A percentile compares a stretch with the other conserved stretches of the same genome.
These are phyloP conservation scores for Mycena crocata DNA, from an alignment of 768 basidiomycete species.

Conservation along the genomic window DNA sequence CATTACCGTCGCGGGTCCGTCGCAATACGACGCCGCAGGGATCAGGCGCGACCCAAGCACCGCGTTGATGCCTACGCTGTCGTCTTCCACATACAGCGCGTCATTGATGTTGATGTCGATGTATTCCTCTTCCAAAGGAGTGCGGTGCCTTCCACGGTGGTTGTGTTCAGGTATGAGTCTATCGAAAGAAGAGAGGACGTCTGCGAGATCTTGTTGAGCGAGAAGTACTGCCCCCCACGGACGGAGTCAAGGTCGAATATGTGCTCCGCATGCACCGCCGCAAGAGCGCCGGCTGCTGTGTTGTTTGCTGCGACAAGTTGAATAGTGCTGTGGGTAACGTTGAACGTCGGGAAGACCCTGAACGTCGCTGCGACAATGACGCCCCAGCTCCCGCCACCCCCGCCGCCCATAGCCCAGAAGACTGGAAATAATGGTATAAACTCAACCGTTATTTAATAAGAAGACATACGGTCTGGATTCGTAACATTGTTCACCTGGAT, in stretches of 20 bases:
- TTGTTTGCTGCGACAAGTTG: conserved; percentile 30
- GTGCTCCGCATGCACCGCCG: conserved; percentile 46
- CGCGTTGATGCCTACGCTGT: conserved; percentile 21
- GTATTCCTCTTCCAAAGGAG: conserved; percentile 17
- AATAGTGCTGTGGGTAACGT: conserved; percentile 37
- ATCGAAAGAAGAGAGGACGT: conserved; percentile 31
- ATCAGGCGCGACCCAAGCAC: conserved; percentile 37
- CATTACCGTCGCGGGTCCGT: conserved; percentile 29
- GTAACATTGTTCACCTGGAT: conserved; percentile 38
- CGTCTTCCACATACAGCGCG: conserved; percentile 28
- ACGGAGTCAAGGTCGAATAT: conserved; percentile 49
- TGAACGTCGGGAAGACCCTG: conserved; percentile 48
- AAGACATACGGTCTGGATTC: conserved; percentile 40
- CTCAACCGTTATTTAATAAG: too few species aligned
- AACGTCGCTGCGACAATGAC: conserved; percentile 51
- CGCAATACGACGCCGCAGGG: conserved; percentile 30
- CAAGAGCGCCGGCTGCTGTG: conserved; percentile 38
- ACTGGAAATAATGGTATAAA: too few species aligned
- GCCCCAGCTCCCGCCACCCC: conserved; percentile 50
- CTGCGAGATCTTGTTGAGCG: conserved; percentile 6
- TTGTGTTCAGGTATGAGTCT: conserved; percentile 29
- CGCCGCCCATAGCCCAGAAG: conserved; percentile 43
- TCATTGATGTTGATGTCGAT: conserved; percentile 31
- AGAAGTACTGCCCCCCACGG: conserved; percentile 46
- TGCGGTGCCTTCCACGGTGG: conserved; percentile 26